Conservation (phyloP, 768 basidiomycete genomes). For the Leccinum obscurum region DNA sequence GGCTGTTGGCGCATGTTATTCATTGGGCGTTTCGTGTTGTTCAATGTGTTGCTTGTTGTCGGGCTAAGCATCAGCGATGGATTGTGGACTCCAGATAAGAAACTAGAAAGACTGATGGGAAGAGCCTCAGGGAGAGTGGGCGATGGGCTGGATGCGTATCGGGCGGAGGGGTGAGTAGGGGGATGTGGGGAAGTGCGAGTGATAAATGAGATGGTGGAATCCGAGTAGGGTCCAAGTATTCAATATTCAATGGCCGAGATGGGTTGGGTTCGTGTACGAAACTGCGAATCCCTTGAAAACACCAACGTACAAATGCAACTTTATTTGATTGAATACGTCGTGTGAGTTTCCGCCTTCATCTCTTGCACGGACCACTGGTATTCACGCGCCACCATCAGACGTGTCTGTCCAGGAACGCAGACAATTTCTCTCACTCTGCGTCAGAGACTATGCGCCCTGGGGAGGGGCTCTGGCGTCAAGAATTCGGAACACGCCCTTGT, state of each 20-base stretch:
- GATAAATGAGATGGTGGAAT: background rate
- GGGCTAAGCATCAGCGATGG: background rate
- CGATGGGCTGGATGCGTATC: background rate
- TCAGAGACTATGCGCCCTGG: background rate
- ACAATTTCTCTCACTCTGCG: background rate
- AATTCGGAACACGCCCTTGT: background rate
- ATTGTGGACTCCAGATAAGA: conserved; percentile 39
- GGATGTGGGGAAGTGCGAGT: background rate
- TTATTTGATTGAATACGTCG: background rate
- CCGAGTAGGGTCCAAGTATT: background rate
- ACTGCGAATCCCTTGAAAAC: background rate
- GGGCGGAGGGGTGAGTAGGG: background rate
- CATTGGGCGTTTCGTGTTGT: too few species aligned
- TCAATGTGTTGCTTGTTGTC: conserved; percentile 31
- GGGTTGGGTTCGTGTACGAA: background rate
- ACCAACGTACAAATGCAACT: background rate
- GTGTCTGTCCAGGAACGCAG: background rate
- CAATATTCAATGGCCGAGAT: too few species aligned
- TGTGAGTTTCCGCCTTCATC: background rate
- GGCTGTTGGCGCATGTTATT: too few species aligned
- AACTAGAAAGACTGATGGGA: conserved; percentile 34
- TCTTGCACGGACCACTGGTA: background rate
- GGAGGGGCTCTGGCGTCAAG: background rate
- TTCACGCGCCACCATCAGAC: background rate
- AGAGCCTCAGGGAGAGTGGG: background rate